Conservation (phyloP, 2,329 filamentous ascomycete species). For the Ceratocystis cacaofunesta region DNA sequence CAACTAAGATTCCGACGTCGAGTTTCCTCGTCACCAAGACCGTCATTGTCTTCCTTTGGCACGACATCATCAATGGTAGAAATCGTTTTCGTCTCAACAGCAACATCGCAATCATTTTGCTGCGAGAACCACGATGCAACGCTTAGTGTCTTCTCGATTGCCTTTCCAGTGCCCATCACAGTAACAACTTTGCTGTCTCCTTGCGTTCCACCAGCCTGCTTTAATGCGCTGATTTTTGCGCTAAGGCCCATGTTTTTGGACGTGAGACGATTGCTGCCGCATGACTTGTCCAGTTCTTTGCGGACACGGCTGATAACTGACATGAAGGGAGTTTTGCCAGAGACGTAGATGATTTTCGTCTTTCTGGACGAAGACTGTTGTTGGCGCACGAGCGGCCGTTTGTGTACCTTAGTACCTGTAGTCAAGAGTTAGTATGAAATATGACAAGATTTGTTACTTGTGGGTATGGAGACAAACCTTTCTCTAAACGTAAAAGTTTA, state of each 20-base stretch:
- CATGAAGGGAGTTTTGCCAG: conserved; percentile 50
- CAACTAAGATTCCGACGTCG: conserved; percentile 36
- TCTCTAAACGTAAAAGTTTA: conserved; percentile 27
- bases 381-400: conserved; percentile 32
- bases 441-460: neutral
- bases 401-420: conserved; percentile 34
- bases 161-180: conserved; percentile 50
- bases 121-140: conserved; percentile 45
- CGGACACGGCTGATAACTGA: conserved; percentile 50
- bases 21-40: conserved; percentile 25
- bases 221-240: conserved; percentile 29
- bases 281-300: conserved; percentile 43
- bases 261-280: conserved; percentile 18
- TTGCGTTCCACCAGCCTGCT: conserved; percentile 11
- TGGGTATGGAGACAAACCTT: conserved; percentile 20
- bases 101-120: conserved; percentile 31
- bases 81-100: conserved; percentile 46
- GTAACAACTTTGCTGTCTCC: conserved; percentile 31
- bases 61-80: conserved; percentile 54
- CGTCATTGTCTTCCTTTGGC: conserved; percentile 24
- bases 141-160: conserved; percentile 47
- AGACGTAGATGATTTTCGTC: conserved; percentile 46
- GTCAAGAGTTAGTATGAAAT: neutral
- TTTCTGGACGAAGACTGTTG: conserved; percentile 31
- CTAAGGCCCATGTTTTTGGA: conserved; percentile 30